Conservation (phyloP, 495 filamentous ascomycete species). For the Lentithecium fluviatile region DNA sequence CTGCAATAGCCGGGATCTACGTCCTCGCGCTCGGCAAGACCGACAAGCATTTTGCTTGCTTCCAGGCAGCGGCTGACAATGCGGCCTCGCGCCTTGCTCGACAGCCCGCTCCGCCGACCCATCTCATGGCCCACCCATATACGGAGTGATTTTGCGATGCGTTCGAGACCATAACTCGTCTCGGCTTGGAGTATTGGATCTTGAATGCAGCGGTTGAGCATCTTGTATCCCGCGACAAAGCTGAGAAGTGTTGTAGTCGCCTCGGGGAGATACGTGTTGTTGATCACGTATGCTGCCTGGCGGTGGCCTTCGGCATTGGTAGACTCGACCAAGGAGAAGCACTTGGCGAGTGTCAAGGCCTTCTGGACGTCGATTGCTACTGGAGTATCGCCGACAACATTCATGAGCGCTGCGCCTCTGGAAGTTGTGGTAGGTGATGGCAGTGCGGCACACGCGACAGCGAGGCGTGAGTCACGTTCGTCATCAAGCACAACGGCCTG, state of each 20-base stretch:
- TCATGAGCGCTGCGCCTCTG: conserved; percentile 25
- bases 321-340: conserved; percentile 65
- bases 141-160: conserved; percentile 36
- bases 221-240: conserved; percentile 70
- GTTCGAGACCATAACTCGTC: conserved; percentile 36
- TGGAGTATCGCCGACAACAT: conserved; percentile 37
- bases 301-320: conserved; percentile 31
- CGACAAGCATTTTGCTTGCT: conserved; percentile 33
- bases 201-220: conserved; percentile 54
- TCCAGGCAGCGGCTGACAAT: conserved; percentile 23
- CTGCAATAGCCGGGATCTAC: conserved; percentile 39
- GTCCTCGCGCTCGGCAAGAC: conserved; percentile 20
- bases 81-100: conserved; percentile 17
- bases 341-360: conserved; percentile 79
- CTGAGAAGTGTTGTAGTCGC: conserved; percentile 67
- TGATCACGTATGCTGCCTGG: conserved; percentile 33
- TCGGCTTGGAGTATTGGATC: conserved; percentile 5
- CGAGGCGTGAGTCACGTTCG: conserved; percentile 55
- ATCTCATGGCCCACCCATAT: conserved; percentile 42
- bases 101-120: conserved; percentile 35
- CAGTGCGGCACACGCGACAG: conserved; percentile 53
- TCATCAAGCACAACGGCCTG: conserved; percentile 58
- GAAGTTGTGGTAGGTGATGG: conserved; percentile 48
- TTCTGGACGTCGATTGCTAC: conserved; percentile 64
- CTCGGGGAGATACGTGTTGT: conserved; percentile 28